A percentile compares a stretch with the other conserved stretches of the same genome.
Conservation (phyloP, 345 rosid genomes). For the Kandelia obovata region DNA sequence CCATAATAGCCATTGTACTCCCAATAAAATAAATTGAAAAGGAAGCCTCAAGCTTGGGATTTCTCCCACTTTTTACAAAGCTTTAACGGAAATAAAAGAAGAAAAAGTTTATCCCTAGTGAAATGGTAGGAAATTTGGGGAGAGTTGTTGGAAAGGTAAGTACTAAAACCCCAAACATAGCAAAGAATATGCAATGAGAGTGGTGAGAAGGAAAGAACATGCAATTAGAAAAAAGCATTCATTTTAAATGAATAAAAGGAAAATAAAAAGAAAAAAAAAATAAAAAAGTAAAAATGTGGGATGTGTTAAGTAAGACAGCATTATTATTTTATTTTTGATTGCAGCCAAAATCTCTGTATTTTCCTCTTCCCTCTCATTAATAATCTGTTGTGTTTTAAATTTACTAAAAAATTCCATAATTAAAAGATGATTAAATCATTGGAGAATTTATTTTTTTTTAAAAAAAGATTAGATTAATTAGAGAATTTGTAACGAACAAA, state of each 20-base stretch:
- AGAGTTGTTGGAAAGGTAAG: slow-evolving; percentile 6
- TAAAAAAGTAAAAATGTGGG: not conserved
- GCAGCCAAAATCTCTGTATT: slow-evolving; percentile 12
- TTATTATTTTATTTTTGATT: slow-evolving; percentile 22
- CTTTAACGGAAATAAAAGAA: too few relatives aligned
- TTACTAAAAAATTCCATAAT: too few relatives aligned
- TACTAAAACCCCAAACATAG: slow-evolving; percentile 10
- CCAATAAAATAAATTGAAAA: not conserved
- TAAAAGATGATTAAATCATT: too few relatives aligned
- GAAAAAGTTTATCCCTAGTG: not conserved
- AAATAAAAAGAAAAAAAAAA: not conserved
- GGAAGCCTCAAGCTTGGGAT: not conserved
- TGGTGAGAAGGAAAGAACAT: not conserved
- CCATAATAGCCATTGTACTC: not conserved
- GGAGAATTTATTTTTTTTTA: too few relatives aligned
- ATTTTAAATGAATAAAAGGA: too few relatives aligned
- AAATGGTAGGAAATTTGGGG: not conserved
- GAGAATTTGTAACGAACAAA: too few relatives aligned
- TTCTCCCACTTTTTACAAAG: not conserved
- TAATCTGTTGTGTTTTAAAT: not conserved
- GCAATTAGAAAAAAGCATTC: not conserved
- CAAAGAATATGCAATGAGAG: not conserved
- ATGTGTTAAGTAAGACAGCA: slow-evolving; percentile 42
- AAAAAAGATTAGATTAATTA: too few relatives aligned
- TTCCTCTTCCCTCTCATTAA: not conserved